Evolutionary conservation across 192 early-diverging fungal species (phyloP).

Genomic region (Gryganskiella cystojenkinii): DNA sequence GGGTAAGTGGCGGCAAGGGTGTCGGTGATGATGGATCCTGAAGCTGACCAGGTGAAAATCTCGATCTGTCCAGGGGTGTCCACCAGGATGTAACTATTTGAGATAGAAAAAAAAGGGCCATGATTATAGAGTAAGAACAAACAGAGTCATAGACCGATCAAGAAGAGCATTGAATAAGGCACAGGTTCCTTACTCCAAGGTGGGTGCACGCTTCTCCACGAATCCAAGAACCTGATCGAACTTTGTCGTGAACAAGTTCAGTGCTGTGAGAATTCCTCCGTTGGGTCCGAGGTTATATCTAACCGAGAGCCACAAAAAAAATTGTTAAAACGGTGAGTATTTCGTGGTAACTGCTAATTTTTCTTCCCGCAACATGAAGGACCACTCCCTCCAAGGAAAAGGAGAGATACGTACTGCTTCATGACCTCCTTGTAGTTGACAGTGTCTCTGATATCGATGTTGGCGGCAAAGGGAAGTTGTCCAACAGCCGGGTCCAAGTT

Average conservation of each 20-base stretch:
- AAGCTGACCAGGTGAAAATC: constrained; percentile 99
- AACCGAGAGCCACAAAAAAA: not conserved
- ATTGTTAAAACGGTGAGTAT: not conserved
- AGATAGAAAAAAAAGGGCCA: not conserved
- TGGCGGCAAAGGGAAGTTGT: constrained; percentile 89
- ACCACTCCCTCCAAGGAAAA: too few relatives aligned
- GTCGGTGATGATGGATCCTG: constrained; percentile 95
- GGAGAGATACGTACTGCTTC: constrained; percentile 77
- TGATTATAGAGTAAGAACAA: too few relatives aligned
- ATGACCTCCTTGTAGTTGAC: constrained; percentile 99
- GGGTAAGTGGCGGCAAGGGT: constrained; percentile 92
- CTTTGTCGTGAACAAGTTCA: constrained; percentile 98
- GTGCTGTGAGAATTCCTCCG: constrained; percentile 94
- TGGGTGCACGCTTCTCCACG: constrained; percentile 79
- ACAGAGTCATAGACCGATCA: not conserved
- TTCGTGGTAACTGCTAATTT: too few relatives aligned
- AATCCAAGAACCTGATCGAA: constrained; percentile 96
- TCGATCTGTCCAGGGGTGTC: constrained; percentile 99
- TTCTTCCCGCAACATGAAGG: too few relatives aligned
- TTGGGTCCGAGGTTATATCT: constrained; percentile 96
- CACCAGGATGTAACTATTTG: constrained; percentile 77
- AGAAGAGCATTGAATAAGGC: not conserved
- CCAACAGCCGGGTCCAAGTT: constrained; percentile 96
- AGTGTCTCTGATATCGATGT: constrained; percentile 98
- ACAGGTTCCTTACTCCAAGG: constrained; percentile 75